A percentile compares a stretch with the other conserved stretches of the same genome.
Evolutionary conservation across 2,329 filamentous ascomycete genomes (phyloP).

Genomic region (Cytospora chrysosperma): DNA sequence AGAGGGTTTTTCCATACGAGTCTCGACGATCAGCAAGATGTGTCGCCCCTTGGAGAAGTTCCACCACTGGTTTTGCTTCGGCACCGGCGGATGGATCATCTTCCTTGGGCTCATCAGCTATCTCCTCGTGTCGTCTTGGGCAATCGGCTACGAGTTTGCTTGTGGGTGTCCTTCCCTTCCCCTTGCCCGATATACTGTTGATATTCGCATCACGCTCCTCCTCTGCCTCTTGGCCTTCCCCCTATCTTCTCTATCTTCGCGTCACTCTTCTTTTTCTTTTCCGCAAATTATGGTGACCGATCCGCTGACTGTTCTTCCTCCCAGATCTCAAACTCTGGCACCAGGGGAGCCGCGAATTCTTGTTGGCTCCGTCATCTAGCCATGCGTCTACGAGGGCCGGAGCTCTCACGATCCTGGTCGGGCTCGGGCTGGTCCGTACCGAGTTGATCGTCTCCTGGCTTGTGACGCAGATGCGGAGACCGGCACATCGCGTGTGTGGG

Average conservation of each 20-base stretch:
- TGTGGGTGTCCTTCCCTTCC: not conserved
- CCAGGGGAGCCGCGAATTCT: not conserved
- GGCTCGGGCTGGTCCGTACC: slow-evolving; percentile 5
- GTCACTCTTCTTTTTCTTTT: no score
- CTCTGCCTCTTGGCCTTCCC: not conserved
- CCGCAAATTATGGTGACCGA: no score
- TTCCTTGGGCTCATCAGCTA: slow-evolving; percentile 13
- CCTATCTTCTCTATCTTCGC: not conserved
- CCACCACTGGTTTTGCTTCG: no score
- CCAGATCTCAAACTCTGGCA: not conserved
- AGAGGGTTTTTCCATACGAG: no score
- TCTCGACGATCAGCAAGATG: no score
- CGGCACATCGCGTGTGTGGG: slow-evolving; percentile 3
- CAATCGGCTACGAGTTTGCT: slow-evolving; percentile 16
- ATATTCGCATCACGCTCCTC: not conserved
- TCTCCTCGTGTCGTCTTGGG: slow-evolving; percentile 14
- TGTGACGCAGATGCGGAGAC: not conserved
- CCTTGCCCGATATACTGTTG: not conserved
- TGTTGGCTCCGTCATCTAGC: not conserved
- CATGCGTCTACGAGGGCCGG: not conserved
- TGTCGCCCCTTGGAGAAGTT: no score
- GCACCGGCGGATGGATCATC: slow-evolving; percentile 1
- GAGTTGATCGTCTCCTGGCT: slow-evolving; percentile 12
- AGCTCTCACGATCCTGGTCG: slow-evolving; percentile 12
- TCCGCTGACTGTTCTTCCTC: not conserved